Percentiles rank a stretch among this genome's conserved stretches.
Conservation (phyloP, 2,329 filamentous ascomycete genomes). For the Biscogniauxia mediterranea region DNA sequence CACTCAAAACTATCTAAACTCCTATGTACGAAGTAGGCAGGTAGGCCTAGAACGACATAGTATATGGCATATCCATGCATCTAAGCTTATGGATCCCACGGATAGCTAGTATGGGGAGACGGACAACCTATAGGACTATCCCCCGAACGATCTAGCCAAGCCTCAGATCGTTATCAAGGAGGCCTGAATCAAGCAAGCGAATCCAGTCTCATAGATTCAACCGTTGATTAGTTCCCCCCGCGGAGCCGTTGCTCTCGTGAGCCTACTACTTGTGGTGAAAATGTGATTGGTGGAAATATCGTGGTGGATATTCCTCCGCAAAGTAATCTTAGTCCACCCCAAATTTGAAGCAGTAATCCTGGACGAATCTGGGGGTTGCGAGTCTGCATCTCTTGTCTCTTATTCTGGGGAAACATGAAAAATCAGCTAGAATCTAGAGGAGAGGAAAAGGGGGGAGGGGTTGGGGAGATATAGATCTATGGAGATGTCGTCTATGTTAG, state of each 20-base stretch:
- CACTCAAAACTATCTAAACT: too few relatives aligned
- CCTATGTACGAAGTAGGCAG: too few relatives aligned
- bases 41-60: neutral
- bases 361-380: neutral
- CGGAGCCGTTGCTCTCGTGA: neutral
- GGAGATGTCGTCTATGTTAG: neutral
- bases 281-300: conserved; percentile 14
- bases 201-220: neutral
- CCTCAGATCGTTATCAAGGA: neutral
- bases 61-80: too few relatives aligned
- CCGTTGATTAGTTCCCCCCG: neutral
- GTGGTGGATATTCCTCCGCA: conserved; percentile 4
- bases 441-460: neutral
- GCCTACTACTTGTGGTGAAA: conserved; percentile 1
- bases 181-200: neutral
- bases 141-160: neutral
- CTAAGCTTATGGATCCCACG: too few relatives aligned
- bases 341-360: neutral
- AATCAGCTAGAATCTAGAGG: too few relatives aligned
- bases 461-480: too few relatives aligned
- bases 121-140: neutral
- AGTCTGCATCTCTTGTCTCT: neutral
- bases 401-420: neutral
- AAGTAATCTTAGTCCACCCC: neutral
- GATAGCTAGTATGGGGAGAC: neutral